Conservation (phyloP, 257 asterid genomes). For the Echites panduratus region DNA sequence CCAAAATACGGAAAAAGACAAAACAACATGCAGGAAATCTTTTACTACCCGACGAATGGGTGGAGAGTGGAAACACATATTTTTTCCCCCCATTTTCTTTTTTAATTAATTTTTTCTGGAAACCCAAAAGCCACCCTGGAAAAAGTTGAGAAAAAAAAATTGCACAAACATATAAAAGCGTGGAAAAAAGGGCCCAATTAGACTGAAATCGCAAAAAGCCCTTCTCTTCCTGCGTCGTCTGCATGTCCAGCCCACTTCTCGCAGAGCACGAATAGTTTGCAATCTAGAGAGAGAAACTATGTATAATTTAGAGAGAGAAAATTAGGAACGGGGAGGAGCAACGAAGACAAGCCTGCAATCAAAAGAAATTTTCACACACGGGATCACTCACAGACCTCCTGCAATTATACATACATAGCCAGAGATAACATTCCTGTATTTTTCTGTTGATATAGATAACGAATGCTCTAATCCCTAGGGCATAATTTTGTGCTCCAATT, state of each 20-base stretch:
- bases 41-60: not conserved
- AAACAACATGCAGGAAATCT: not conserved
- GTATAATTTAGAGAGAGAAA: slow-evolving; percentile 32
- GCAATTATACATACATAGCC: not conserved
- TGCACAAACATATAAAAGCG: not conserved
- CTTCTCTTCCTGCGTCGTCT: slow-evolving; percentile 27
- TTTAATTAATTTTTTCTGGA: too few species aligned
- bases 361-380: slow-evolving; percentile 1
- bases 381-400: slow-evolving; percentile 8
- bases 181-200: slow-evolving; percentile 23
- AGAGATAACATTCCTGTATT: slow-evolving; percentile 11
- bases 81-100: too few species aligned
- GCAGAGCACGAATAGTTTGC: slow-evolving; percentile 30
- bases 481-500: slow-evolving; percentile 19
- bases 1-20: not conserved
- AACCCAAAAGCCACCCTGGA: not conserved
- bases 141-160: not conserved
- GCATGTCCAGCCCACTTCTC: slow-evolving; percentile 39
- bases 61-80: not conserved
- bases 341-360: slow-evolving; percentile 30
- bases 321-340: slow-evolving; percentile 19
- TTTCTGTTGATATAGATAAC: slow-evolving; percentile 6
- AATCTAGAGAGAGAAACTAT: slow-evolving; percentile 25
- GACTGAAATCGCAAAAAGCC: slow-evolving; percentile 21
- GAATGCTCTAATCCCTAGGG: slow-evolving; percentile 33